Evolutionary conservation across 208 protist species (phyloP).

Genomic region (Crithidia acanthocephali): DNA sequence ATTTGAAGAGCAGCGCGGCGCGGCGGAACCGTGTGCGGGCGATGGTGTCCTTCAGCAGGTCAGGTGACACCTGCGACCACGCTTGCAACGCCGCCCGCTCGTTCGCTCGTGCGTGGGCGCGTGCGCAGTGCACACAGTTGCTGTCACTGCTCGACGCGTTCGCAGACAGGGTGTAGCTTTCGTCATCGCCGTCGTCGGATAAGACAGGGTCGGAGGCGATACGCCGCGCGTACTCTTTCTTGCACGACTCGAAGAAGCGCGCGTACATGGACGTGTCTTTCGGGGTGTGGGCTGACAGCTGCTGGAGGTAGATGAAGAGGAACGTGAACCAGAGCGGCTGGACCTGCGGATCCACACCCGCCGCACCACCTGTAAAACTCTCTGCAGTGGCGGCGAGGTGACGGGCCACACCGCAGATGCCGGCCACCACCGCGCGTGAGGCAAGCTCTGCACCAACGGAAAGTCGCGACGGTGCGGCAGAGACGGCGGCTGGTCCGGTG

Average conservation of each 20-base stretch:
- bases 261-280: conserved; percentile 46
- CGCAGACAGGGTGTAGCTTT: neutral
- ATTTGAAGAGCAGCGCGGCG: conserved; percentile 70
- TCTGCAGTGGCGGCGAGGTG: neutral
- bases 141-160: neutral
- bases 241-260: conserved; percentile 49
- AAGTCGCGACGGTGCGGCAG: conserved; percentile 5
- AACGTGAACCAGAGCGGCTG: conserved; percentile 65
- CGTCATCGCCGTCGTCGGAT: neutral
- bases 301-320: conserved; percentile 74
- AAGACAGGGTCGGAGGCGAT: neutral
- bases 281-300: conserved; percentile 60
- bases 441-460: conserved; percentile 15
- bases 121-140: neutral
- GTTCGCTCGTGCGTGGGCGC: neutral
- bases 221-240: conserved; percentile 11
- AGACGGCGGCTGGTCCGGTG: neutral
- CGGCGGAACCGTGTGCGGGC: conserved; percentile 66
- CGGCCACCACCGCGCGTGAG: conserved; percentile 25
- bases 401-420: conserved; percentile 22
- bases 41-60: conserved; percentile 58
- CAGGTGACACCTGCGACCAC: conserved; percentile 41
- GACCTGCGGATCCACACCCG: neutral
- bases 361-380: neutral
- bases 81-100: conserved; percentile 33